Percentiles rank a stretch among this genome's conserved stretches.
phyloP scores from a whole-genome alignment of 805 yeast species.

The Metschnikowia picachoensis region DNA sequence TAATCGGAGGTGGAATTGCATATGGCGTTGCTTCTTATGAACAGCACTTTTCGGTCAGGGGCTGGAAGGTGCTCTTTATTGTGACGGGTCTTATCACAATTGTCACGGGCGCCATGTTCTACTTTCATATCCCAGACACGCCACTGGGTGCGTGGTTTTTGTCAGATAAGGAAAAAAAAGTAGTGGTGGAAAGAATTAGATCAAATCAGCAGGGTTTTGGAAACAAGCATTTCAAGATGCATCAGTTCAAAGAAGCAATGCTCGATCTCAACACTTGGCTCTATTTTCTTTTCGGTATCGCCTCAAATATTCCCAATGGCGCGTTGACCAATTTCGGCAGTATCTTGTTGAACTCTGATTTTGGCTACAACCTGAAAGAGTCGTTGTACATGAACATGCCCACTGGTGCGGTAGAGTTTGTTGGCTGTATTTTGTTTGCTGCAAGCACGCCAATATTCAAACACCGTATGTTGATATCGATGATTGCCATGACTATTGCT shows the following conservation, averaged over 20 bases:
- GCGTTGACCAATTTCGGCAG: conserved; percentile 48
- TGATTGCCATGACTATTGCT: conserved; percentile 21
- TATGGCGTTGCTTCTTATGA: conserved; percentile 45
- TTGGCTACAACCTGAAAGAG: conserved; percentile 28
- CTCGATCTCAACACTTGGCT: conserved; percentile 49
- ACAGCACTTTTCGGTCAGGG: conserved; percentile 36
- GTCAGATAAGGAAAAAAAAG: conserved; percentile 39
- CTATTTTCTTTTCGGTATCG: neutral
- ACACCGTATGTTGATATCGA: conserved; percentile 28
- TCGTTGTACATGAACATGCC: conserved; percentile 26
- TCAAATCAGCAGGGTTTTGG: conserved; percentile 57
- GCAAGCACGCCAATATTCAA: conserved; percentile 22
- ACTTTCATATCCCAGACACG: conserved; percentile 51
- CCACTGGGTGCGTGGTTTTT: conserved; percentile 47
- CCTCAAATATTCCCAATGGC: conserved; percentile 44
- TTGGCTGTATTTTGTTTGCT: conserved; percentile 28
- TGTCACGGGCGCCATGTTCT: conserved; percentile 44
- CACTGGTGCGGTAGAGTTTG: conserved; percentile 22
- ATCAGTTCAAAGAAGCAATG: conserved; percentile 51
- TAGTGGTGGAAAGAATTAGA: conserved; percentile 49
- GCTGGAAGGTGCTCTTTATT: conserved; percentile 62
- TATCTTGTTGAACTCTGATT: conserved; percentile 38
- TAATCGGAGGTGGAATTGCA: conserved; percentile 46
- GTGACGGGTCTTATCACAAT: conserved; percentile 59
- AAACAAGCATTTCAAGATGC: conserved; percentile 48